Evolutionary conservation across 108 stramenopile species (phyloP), one percentile per base, ranked within the genome.

Genomic region (Phaeodactylum tricornutum): DNA sequence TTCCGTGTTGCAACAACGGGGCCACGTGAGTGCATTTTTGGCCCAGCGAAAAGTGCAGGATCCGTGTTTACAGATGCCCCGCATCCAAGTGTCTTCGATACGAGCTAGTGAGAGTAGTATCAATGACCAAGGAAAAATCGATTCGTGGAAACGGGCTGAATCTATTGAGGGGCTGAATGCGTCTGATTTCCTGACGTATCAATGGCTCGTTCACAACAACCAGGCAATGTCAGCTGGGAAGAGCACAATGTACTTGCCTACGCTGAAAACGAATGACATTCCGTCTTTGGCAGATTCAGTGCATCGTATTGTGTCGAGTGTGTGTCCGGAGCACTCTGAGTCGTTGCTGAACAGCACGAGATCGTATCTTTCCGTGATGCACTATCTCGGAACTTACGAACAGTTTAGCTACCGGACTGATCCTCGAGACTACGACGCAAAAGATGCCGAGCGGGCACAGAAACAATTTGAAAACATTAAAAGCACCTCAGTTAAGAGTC

Each of bases 301-400:
- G 16, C 52, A 40, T n/a, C 29, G 39, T 2, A 43, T 61, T 43
- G 7, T 40, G 47, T 17, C 8, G 23, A 22, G 15, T 19, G 35
- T 20, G 16, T 43, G 58, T 44, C 26, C 38, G 14, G 25, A 61
- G 29, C 25, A 6, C 42, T 2, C 17, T 31, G 3, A 21, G 32
- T 14, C 39, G 6, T 41, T 41, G 14, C 14, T 20, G 19, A 41
- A n/a, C n/a, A 41, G 14, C 5, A 20, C 35, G 32, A 9, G 12
- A 52, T 6, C 14, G 34, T 50, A 26, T 17, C 25, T 61, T 6
- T 22, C 45, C 9, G 40, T 53, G 4, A 16, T 53, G 21, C 64
- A 66, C 21, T 66, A 66, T 25, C 21, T 53, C 19, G 64, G 64
- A 9, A 59, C 51, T 1, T 34, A 16, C 4, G 44, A 52, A 45